Conservation (phyloP, 495 filamentous ascomycete species). For the Melanomma pulvis-pyrius region DNA sequence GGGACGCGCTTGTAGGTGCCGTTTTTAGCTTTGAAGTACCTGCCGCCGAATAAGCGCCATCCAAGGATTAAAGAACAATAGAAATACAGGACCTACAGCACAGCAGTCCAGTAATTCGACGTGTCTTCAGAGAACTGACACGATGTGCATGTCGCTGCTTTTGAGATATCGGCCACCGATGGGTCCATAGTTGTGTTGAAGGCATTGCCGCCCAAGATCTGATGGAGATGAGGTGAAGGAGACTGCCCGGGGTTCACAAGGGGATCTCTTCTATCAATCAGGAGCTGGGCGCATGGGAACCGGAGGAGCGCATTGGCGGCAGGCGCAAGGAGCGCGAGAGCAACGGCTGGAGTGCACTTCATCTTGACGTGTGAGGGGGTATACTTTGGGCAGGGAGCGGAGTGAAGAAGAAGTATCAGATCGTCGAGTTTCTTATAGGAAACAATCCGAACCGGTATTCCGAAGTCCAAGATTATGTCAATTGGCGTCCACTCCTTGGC, state of each 20-base stretch:
- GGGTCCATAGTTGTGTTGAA: conserved; percentile 31
- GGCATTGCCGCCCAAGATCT: conserved; percentile 24
- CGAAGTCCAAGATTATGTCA: background rate
- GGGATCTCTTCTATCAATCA: conserved; percentile 27
- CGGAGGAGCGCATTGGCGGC: conserved; percentile 23
- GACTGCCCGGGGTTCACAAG: conserved; percentile 22
- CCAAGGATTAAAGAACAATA: background rate
- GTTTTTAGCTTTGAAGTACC: conserved; percentile 30
- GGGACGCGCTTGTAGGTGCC: conserved; percentile 31
- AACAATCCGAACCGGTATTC: background rate
- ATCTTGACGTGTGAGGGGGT: background rate
- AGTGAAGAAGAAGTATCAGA: background rate
- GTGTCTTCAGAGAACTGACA: conserved; percentile 23
- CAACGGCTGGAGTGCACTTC: conserved; percentile 13
- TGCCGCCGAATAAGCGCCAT: background rate
- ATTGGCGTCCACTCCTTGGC: background rate
- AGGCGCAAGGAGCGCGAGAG: conserved; percentile 19
- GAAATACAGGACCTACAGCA: conserved; percentile 7
- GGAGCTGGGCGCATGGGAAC: conserved; percentile 31
- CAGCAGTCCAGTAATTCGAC: conserved; percentile 33
- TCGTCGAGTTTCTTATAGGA: background rate
- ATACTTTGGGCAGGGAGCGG: background rate
- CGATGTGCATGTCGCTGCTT: conserved; percentile 22
- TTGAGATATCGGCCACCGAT: conserved; percentile 8
- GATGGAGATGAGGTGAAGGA: conserved; percentile 29